Conservation (phyloP, 192 early-diverging fungal genomes). For the Fimicolochytrium jonesii region DNA sequence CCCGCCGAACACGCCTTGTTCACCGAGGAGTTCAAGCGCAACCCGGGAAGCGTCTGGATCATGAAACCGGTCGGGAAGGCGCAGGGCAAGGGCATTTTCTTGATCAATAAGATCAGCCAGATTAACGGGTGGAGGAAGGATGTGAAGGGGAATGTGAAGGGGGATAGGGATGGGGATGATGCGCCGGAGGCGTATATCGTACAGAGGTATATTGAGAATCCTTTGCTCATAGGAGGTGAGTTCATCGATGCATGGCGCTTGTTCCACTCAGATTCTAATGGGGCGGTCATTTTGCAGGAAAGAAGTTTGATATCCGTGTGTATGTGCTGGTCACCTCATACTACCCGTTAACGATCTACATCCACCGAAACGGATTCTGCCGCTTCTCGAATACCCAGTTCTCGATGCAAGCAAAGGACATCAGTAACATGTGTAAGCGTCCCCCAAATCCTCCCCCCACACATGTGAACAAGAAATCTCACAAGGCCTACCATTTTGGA, state of each 20-base stretch:
- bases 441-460: too few species aligned
- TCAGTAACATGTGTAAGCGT: conserved; percentile 50
- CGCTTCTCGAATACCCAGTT: conserved; percentile 60
- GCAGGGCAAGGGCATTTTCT: conserved; percentile 65
- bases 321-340: conserved; percentile 62
- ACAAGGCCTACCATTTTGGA: too few species aligned
- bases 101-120: conserved; percentile 62
- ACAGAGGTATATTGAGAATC: conserved; percentile 61
- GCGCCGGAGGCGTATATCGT: conserved; percentile 62
- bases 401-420: conserved; percentile 62
- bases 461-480: too few species aligned
- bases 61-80: conserved; percentile 69
- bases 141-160: conserved; percentile 25
- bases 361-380: conserved; percentile 63
- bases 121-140: conserved; percentile 56
- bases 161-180: conserved; percentile 27
- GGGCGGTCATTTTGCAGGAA: too few species aligned
- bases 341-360: conserved; percentile 54
- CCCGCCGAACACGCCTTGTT: conserved; percentile 63
- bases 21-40: conserved; percentile 64
- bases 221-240: conserved; percentile 57
- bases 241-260: too few species aligned
- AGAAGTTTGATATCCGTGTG: conserved; percentile 61
- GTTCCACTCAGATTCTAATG: neutral
- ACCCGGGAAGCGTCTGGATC: conserved; percentile 59